A percentile compares a stretch with the other conserved stretches of the same genome.
Conservation (phyloP, 306 rosid genomes). For the Mucuna pruriens region DNA sequence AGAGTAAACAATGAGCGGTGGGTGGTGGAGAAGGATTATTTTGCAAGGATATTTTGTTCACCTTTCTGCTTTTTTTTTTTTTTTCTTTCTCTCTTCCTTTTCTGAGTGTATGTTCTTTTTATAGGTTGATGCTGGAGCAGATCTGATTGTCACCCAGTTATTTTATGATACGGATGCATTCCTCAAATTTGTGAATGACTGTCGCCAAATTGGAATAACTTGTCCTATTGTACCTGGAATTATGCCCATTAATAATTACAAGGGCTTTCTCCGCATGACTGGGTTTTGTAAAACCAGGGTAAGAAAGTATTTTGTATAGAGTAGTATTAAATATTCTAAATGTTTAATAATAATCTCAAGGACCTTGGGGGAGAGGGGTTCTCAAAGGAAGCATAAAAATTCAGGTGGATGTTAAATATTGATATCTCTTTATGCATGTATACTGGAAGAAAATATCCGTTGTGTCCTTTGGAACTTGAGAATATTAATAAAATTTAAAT, state of each 20-base stretch:
- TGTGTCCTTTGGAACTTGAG: background rate
- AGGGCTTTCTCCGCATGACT: conserved; percentile 94
- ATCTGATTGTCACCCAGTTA: conserved; percentile 87
- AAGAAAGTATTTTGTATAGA: conserved; percentile 16
- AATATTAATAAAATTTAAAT: conserved; percentile 19
- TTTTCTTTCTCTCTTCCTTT: background rate
- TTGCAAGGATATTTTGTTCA: conserved; percentile 13
- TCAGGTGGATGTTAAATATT: background rate
- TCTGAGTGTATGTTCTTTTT: conserved; percentile 38
- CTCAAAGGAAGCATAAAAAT: conserved; percentile 2
- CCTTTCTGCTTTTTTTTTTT: background rate
- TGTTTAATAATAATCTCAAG: background rate
- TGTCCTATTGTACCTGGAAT: conserved; percentile 98
- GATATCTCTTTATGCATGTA: background rate
- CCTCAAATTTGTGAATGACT: conserved; percentile 93
- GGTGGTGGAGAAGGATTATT: background rate
- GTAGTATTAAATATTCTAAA: conserved; percentile 23
- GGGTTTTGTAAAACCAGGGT: conserved; percentile 99
- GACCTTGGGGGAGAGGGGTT: background rate
- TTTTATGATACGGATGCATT: conserved; percentile 89
- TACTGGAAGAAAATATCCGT: background rate
- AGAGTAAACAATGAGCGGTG: background rate
- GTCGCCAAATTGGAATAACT: conserved; percentile 95
- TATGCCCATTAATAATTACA: conserved; percentile 98
- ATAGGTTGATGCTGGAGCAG: conserved; percentile 94